These are phyloP conservation scores for Thinopyrum elongatum DNA, from an alignment of 176 grass and related monocot genomes.

Conservation along the genomic window DNA sequence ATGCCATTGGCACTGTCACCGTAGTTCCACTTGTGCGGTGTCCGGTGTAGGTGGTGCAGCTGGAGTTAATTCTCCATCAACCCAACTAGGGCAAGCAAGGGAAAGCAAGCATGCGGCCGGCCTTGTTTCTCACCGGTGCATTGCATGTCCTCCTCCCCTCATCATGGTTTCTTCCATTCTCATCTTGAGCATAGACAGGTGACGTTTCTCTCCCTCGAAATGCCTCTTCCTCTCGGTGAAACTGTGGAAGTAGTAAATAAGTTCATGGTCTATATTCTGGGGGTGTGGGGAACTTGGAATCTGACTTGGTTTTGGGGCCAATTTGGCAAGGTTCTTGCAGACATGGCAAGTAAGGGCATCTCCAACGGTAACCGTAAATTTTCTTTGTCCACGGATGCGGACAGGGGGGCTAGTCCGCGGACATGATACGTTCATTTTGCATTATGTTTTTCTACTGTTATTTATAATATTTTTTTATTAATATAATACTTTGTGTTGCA, in stretches of 20 bases:
- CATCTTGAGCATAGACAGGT: background rate
- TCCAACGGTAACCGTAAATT: too few species aligned
- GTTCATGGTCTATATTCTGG: background rate
- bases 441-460: too few species aligned
- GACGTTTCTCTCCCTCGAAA: background rate
- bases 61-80: slow-evolving; percentile 18
- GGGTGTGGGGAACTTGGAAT: background rate
- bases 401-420: too few species aligned
- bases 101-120: background rate
- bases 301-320: background rate
- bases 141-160: background rate
- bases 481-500: too few species aligned
- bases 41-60: background rate
- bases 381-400: too few species aligned
- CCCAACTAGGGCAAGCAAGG: background rate
- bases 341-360: background rate
- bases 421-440: too few species aligned
- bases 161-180: background rate
- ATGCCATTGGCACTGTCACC: background rate
- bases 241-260: background rate
- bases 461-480: too few species aligned
- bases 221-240: background rate
- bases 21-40: background rate
- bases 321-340: background rate
- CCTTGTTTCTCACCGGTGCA: background rate